Evolutionary conservation across 2,329 filamentous ascomycete genomes (phyloP).

Genomic region (Exophiala bonariae): DNA sequence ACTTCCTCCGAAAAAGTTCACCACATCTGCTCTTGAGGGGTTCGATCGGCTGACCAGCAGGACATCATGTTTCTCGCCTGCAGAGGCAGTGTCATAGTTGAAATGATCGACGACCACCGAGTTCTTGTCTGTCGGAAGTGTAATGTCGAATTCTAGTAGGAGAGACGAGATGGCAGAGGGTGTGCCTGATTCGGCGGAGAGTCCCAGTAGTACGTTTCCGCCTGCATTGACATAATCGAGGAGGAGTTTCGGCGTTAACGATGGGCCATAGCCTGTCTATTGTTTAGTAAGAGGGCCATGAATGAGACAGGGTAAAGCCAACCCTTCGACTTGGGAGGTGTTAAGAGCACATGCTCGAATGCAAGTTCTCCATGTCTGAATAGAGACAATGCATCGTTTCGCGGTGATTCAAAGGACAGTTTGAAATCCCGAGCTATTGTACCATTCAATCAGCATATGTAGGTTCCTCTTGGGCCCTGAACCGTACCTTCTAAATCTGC

Average conservation of each 20-base stretch:
- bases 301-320: slow-evolving; percentile 28
- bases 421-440: slow-evolving; percentile 75
- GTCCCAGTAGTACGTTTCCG: slow-evolving; percentile 85
- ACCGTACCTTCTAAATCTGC: slow-evolving; percentile 46
- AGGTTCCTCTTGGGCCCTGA: slow-evolving; percentile 1
- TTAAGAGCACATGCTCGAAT: slow-evolving; percentile 87
- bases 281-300: slow-evolving; percentile 9
- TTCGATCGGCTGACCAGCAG: slow-evolving; percentile 72
- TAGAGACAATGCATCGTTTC: slow-evolving; percentile 72
- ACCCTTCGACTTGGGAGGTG: slow-evolving; percentile 91
- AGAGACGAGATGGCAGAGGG: slow-evolving; percentile 74
- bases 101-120: slow-evolving; percentile 92
- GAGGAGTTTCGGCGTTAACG: slow-evolving; percentile 79
- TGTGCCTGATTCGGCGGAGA: slow-evolving; percentile 70
- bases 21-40: slow-evolving; percentile 65
- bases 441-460: slow-evolving; percentile 15
- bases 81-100: slow-evolving; percentile 77
- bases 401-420: slow-evolving; percentile 78
- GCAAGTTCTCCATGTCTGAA: slow-evolving; percentile 83
- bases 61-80: slow-evolving; percentile 83
- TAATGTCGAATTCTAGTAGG: slow-evolving; percentile 84
- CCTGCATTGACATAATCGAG: slow-evolving; percentile 88
- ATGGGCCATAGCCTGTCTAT: slow-evolving; percentile 73
- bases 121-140: slow-evolving; percentile 81
- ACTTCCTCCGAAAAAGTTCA: slow-evolving; percentile 73